Percentiles rank a stretch among this genome's conserved stretches.
phyloP scores from a whole-genome alignment of 495 filamentous ascomycete genomes.

The Lepidopterella palustris region DNA sequence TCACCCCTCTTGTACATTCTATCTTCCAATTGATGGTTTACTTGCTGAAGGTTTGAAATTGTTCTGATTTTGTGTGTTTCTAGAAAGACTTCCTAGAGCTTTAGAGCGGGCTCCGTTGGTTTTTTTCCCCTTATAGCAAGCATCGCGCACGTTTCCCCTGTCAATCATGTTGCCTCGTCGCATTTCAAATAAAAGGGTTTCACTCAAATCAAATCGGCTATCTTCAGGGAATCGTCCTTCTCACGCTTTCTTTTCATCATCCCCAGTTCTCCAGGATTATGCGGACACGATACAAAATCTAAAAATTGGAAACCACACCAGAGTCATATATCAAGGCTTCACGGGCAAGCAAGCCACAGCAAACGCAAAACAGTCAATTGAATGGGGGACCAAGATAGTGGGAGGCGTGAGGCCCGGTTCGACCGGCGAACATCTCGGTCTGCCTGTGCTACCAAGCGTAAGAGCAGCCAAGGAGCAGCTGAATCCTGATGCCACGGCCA shows the following conservation, averaged over 20 bases:
- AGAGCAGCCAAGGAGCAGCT: conserved; percentile 64
- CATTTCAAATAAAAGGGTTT: neutral
- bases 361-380: conserved; percentile 74
- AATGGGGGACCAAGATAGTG: conserved; percentile 82
- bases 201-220: neutral
- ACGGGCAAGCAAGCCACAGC: conserved; percentile 72
- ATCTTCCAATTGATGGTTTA: neutral
- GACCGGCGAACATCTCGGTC: conserved; percentile 69
- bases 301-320: conserved; percentile 70
- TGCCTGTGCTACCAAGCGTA: conserved; percentile 72
- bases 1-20: neutral
- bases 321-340: conserved; percentile 84
- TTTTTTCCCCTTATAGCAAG: neutral
- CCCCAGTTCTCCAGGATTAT: conserved; percentile 38
- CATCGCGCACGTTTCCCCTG: neutral
- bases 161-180: neutral
- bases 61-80: too few species aligned
- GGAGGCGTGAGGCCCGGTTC: conserved; percentile 78
- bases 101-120: neutral
- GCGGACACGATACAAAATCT: conserved; percentile 66
- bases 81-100: neutral
- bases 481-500: conserved; percentile 77
- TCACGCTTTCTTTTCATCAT: conserved; percentile 42
- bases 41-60: too few species aligned
- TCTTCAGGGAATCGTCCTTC: neutral